Conservation (phyloP, 2,329 filamentous ascomycete genomes). For the Drechslerella coelobrocha region DNA sequence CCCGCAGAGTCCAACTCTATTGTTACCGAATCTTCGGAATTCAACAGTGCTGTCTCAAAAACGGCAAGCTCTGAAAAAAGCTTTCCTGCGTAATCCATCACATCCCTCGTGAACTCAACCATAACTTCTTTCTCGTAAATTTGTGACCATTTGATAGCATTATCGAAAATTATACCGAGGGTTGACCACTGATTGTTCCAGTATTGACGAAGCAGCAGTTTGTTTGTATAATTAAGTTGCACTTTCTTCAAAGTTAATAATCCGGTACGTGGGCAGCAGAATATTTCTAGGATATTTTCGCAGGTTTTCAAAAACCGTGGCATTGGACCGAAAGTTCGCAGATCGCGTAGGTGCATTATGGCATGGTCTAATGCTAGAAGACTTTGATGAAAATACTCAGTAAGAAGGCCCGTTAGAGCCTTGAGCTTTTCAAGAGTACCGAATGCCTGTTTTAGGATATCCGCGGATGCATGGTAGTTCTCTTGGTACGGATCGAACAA, state of each 20-base stretch:
- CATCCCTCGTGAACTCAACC: conserved; percentile 91
- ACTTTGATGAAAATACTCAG: conserved; percentile 65
- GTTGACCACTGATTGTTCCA: conserved; percentile 86
- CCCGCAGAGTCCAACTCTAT: conserved; percentile 54
- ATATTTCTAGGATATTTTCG: conserved; percentile 68
- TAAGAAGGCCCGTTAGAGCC: conserved; percentile 68
- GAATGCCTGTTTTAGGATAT: conserved; percentile 75
- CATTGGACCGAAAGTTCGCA: conserved; percentile 67
- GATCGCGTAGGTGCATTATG: conserved; percentile 64
- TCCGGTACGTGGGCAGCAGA: conserved; percentile 70
- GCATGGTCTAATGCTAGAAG: conserved; percentile 66
- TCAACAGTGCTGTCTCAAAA: conserved; percentile 72
- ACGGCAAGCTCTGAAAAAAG: conserved; percentile 85
- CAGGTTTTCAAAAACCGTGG: conserved; percentile 68
- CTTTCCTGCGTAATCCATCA: conserved; percentile 89
- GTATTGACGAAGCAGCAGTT: conserved; percentile 73
- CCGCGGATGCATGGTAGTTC: conserved; percentile 79
- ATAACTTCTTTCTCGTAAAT: conserved; percentile 77
- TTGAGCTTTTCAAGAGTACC: conserved; percentile 68
- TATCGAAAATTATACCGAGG: conserved; percentile 78
- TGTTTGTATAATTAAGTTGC: conserved; percentile 68
- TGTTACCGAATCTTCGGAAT: conserved; percentile 55
- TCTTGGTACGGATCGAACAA: conserved; percentile 81
- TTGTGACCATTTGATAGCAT: conserved; percentile 83
- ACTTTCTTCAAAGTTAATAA: conserved; percentile 64